Evolutionary conservation across 2,329 filamentous ascomycete genomes (phyloP), one percentile per base, ranked within the genome.

Genomic region (Aspergillus ruber): DNA sequence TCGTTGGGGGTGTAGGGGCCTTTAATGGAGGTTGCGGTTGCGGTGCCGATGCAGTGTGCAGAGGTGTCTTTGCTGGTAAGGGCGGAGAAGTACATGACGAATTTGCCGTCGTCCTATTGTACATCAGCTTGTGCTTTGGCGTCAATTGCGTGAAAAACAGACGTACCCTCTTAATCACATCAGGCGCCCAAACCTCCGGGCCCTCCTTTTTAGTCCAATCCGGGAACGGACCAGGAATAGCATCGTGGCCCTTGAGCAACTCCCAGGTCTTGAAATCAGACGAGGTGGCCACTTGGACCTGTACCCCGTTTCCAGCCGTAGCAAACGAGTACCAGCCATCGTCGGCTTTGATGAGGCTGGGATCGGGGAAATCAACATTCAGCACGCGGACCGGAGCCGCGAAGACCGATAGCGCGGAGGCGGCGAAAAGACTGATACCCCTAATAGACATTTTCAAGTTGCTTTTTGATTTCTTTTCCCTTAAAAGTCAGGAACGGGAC

Each of bases 11-110:
- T 61, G 56, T 80, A 85, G 0, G 81, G 81, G 0, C 82, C 81
- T 1, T 52, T 47, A 32, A 75, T 63, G 13, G 59, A 61, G 21
- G 68, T 54, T 0, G 80, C 73, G 3, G 74, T 69, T 2, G 81
- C 81, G 3, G 72, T 73, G 40, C 81, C 82, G 49, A 85, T 67
- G 66, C 82, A 85, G 63, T 85, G 81, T 39, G 69, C 64, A 4
- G 55, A 57, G 2, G 65, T 55, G 40, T 60, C 58, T 15, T 58
- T 61, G 9, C 66, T 70, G 41, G 71, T 66, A 52, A 74, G 65
- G 17, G 74, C 80, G 3, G 75, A 73, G 62, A 80, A 84, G 68
- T 83, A 83, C 68, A 84, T 74, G 36, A 83, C 73, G 58, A 79
- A 84, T 23, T 65, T 71, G 15, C 76, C 78, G 40, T 71, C 66